phyloP scores from a whole-genome alignment of 108 stramenopile species.

The Chaetoceros muelleri region DNA sequence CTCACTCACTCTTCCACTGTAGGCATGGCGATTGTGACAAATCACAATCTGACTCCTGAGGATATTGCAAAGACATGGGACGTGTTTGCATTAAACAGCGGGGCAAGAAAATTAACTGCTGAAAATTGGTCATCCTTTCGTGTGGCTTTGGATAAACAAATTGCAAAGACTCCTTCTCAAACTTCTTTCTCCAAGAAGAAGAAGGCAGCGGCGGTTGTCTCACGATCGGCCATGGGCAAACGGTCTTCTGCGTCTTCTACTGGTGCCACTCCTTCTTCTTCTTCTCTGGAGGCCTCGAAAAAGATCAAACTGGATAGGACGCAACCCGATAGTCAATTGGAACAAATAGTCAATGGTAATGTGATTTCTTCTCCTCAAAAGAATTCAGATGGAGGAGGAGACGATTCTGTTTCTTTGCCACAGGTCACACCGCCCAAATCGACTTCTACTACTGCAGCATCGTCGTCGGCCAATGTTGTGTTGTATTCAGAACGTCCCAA shows the following conservation, averaged over 20 bases:
- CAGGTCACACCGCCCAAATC: constrained; percentile 1
- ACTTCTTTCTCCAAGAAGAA: neutral
- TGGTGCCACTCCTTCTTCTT: too few species aligned
- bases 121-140: constrained; percentile 40
- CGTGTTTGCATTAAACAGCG: constrained; percentile 52
- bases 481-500: constrained; percentile 43
- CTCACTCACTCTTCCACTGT: neutral
- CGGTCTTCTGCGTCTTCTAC: constrained; percentile 8
- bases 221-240: constrained; percentile 9
- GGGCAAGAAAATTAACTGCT: constrained; percentile 30
- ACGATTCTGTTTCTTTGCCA: constrained; percentile 6
- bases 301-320: too few species aligned
- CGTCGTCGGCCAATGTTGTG: constrained; percentile 5
- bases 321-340: too few species aligned
- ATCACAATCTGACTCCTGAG: constrained; percentile 27
- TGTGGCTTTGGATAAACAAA: constrained; percentile 26
- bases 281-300: too few species aligned
- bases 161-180: constrained; percentile 3
- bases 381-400: neutral
- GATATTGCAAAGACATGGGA: constrained; percentile 66
- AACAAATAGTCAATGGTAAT: too few species aligned
- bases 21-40: constrained; percentile 43
- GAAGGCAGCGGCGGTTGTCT: constrained; percentile 10
- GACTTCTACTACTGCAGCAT: neutral
- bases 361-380: constrained; percentile 12